Percentiles rank a stretch among this genome's conserved stretches.
Evolutionary conservation across 257 asterid species (phyloP).

Genomic region (Coffea canephora): DNA sequence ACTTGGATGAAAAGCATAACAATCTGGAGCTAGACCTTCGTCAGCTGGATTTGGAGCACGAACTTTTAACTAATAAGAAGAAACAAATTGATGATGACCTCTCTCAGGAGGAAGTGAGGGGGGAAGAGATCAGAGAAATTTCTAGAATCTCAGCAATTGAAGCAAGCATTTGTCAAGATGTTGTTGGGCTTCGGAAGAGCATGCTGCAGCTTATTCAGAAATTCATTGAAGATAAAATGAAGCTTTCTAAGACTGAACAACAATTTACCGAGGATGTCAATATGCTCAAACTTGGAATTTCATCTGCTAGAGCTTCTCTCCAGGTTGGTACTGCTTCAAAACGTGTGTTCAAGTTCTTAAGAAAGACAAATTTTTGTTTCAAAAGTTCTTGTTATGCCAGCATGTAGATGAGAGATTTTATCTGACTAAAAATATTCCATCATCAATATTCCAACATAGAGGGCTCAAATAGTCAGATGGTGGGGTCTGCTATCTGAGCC

Average conservation of each 20-base stretch:
- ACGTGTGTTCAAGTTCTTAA: neutral
- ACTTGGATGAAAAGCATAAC: constrained; percentile 24
- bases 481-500: neutral
- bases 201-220: constrained; percentile 31
- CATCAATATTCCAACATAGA: neutral
- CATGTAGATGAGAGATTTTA: neutral
- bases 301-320: constrained; percentile 39
- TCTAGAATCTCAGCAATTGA: constrained; percentile 38
- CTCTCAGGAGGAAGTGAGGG: constrained; percentile 34
- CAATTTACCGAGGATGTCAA: constrained; percentile 36
- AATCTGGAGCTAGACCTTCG: constrained; percentile 34
- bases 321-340: constrained; percentile 32
- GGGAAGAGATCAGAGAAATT: constrained; percentile 33
- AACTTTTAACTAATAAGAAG: constrained; percentile 29
- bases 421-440: neutral
- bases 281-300: constrained; percentile 29
- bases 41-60: constrained; percentile 28
- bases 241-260: constrained; percentile 39
- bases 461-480: neutral
- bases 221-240: constrained; percentile 34
- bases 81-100: constrained; percentile 32
- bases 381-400: neutral
- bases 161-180: constrained; percentile 34
- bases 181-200: constrained; percentile 33
- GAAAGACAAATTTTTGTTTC: neutral